Base-by-base conservation (phyloP, 2,329 filamentous ascomycete species). In the Parafenestella ontariensis region DNA sequence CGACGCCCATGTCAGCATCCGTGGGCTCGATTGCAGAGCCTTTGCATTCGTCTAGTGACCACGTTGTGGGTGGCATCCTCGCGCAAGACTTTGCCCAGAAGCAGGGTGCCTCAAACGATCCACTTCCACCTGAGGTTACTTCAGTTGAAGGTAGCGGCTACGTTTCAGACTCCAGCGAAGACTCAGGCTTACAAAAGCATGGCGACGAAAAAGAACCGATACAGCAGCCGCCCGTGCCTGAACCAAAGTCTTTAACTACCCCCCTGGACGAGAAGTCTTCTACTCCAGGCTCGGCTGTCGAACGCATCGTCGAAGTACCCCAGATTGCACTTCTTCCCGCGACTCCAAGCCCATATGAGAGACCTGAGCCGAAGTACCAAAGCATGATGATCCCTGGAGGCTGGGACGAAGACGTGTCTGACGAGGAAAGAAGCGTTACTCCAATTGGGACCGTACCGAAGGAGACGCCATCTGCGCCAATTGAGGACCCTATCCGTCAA, bases 71-170 rank as follows among this genome's bases (percentile, higher is more conserved):
- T 3, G 77, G 79, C 5, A 73, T 88, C 5, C 62, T 89, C 13
- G 69, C 78, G 6, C 81, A 84, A 40, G 85, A 89, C 46, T 78
- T 83, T 43, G 78, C 77, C 4, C 74, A 79, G 3, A 84, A 81
- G 56, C 55, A 57, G 17, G 37, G 42, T n/a, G 28, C 52, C 17
- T 17, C 51, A 9, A 79, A 84, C 47, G 85, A 90, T 58, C 89
- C 90, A 15, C 72, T 92, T 29, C 87, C 90, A 4, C 88, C 88
- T 1, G 83, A 91, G 15, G 87, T 90, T 11, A 89, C 88, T 0
- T 87, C 87, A 1, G 83, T 89, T 17, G 88, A 92, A 68, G 86
- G 84, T 9, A 83, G 76, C 50, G 87, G 85, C 1, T 87, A 90
- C 60, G 75, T 81, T 13, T 90, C 87, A 13, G 86, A 89, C 54